Conservation (phyloP, 148 eudicot species). For the Rhododendron williamsianum region DNA sequence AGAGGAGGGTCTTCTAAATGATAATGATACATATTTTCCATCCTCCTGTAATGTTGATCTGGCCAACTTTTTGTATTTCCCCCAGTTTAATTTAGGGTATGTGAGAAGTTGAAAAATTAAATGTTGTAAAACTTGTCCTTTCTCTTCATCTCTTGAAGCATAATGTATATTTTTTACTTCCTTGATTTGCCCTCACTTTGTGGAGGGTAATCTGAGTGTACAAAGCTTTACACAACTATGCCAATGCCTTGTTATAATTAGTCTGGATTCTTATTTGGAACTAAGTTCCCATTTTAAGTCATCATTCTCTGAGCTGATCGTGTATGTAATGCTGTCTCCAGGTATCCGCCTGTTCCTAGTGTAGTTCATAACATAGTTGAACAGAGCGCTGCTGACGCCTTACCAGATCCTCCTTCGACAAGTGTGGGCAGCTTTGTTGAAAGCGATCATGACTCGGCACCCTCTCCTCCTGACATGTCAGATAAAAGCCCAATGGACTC, state of each 20-base stretch:
- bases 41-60: not conserved
- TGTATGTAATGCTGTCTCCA: conserved; percentile 16
- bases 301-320: not conserved
- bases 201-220: not conserved
- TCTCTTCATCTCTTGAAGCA: not conserved
- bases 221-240: not conserved
- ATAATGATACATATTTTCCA: not conserved
- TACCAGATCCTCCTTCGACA: conserved; percentile 23
- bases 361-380: conserved; percentile 23
- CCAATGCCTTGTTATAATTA: not conserved
- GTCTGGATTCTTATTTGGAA: not conserved
- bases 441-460: conserved; percentile 88
- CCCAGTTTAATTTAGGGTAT: not conserved
- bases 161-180: not conserved
- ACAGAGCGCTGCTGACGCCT: conserved; percentile 32
- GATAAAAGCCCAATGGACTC: conserved; percentile 56
- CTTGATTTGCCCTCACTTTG: not conserved
- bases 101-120: not conserved
- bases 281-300: not conserved
- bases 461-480: conserved; percentile 55
- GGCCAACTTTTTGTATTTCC: not conserved
- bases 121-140: not conserved
- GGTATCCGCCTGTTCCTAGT: conserved; percentile 42
- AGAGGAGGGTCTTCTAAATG: not conserved
- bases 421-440: conserved; percentile 46